Evolutionary conservation across 768 basidiomycete genomes (phyloP), one percentile per base, ranked within the genome.

Genomic region (Daedaleopsis nitida): DNA sequence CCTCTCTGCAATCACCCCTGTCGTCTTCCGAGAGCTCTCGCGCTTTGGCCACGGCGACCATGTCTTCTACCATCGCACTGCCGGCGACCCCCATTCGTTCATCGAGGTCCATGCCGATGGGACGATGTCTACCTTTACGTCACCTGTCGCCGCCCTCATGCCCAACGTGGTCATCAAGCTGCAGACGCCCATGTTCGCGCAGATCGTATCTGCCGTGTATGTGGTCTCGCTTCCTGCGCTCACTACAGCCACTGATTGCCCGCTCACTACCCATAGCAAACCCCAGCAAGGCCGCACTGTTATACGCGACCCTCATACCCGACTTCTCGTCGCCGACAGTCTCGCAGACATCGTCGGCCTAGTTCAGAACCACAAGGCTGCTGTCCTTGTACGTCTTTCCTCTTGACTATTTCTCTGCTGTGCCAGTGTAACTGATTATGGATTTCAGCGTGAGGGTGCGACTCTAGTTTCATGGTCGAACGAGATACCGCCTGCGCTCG

Each of bases 151-250:
- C 43, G 55, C 55, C 34, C 23, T 56, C 7, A 56, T 56, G 32
- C 55, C 55, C 43, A 56, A 56, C 55, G 55, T 56, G 17, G 45
- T 56, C 21, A 56, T 56, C 55, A 56, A 56, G 55, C 43, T 44
- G 9, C 55, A 48, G 7, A 54, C 53, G 21, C 53, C 53, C 16
- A 23, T 42, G n/a, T 32, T 32, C 34, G 11, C 43, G 21, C 21
- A 42, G 9, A 14, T 47, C 19, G 17, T 44, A 42, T 37, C 43
- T 16, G 24, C 43, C 14, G 32, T 48, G 55, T 56, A 56, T 23
- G 43, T 27, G n/a, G 19, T 34, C n/a, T 37, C 24, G 45, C 43
- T 42, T 21, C 32, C 8, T 35, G n/a, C 11, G 14, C 27, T 23
- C 9, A 19, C 51, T 27, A 44, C 12, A 43, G 17, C 24, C 16